Evolutionary conservation across 306 rosid species (phyloP), one percentile per base, ranked within the genome.

Genomic region (Parietaria judaica): DNA sequence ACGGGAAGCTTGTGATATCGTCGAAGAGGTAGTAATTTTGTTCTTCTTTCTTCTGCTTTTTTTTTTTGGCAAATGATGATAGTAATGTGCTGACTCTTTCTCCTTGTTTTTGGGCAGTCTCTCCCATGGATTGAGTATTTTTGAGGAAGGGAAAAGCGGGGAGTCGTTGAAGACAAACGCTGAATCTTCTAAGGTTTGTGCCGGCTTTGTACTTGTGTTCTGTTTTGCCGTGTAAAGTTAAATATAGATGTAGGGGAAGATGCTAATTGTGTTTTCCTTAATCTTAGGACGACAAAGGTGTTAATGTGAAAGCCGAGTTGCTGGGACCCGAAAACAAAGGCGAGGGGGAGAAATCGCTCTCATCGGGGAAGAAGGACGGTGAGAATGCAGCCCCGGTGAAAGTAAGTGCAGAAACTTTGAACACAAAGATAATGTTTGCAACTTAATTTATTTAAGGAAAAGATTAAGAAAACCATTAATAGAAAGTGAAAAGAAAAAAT

Each of bases 1-100:
- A 92, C 46, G 96, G 98, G 72, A 92, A 84, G 81, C 90, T 92
- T 70, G 72, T 88, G 59, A 84, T 92, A 74, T 84, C 96, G 41
- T 83, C 95, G 16, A 71, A 67, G 17, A 86, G 98, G 98, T 86
- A 82, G 49, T 66, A 39, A 69, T 55, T 23, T 14, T 58, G 3
- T 3, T 56, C 15, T 4, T 67, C 39, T 23, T 56, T 41, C 36
- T 47, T 8, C 51, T 52, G 70, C 38, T 35, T 50, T 69, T 37
- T 53, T 35, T 14, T 17, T 57, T 37, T n/a, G n/a, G n/a, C n/a
- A 35, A 53, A 41, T n/a, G 11, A 51, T 49, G 35, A 43, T 61
- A 7, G 54, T 6, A 10, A 14, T 79, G 53, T 65, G 70, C 31
- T 23, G 63, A 59, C 58, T 55, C 45, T 79, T 57, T 51, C 66